These are phyloP conservation scores for Dactylonectria macrodidyma DNA, from an alignment of 2,329 filamentous ascomycete species.

Conservation along the genomic window DNA sequence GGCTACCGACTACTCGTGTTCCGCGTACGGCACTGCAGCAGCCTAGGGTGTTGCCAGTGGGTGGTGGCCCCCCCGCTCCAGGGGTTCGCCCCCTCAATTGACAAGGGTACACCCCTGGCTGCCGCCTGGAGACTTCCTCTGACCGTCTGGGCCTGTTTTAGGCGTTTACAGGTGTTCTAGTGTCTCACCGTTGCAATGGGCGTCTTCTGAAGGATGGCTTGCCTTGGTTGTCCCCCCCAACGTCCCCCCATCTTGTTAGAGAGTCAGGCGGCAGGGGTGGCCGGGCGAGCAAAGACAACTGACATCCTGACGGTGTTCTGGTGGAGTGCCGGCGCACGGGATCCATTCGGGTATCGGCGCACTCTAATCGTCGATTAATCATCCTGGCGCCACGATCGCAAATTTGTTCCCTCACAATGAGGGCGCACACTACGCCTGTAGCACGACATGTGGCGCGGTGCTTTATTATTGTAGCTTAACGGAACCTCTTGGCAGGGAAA, in stretches of 20 bases:
- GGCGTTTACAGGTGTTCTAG: slow-evolving; percentile 24
- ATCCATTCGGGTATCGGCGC: slow-evolving; percentile 18
- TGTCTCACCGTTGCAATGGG: slow-evolving; percentile 4
- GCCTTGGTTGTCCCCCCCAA: background rate
- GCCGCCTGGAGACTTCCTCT: slow-evolving; percentile 17
- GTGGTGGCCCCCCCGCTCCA: background rate
- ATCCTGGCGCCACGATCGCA: background rate
- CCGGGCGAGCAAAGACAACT: background rate
- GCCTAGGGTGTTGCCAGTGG: background rate
- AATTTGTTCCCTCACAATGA: background rate
- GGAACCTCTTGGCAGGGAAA: slow-evolving; percentile 21
- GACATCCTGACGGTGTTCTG: background rate
- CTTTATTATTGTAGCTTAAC: slow-evolving; percentile 3
- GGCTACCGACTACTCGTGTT: slow-evolving; percentile 7
- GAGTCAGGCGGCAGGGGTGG: background rate
- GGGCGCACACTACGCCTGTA: background rate
- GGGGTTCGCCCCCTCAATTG: background rate
- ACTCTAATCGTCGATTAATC: background rate
- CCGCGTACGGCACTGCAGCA: slow-evolving; percentile 13
- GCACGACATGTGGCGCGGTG: background rate
- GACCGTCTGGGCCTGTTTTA: slow-evolving; percentile 14
- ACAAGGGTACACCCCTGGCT: background rate
- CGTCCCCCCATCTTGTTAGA: background rate
- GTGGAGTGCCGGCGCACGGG: background rate
- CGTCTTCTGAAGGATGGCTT: too few relatives aligned